Conservation (phyloP, 331 rosid species). For the Cydonia oblonga region DNA sequence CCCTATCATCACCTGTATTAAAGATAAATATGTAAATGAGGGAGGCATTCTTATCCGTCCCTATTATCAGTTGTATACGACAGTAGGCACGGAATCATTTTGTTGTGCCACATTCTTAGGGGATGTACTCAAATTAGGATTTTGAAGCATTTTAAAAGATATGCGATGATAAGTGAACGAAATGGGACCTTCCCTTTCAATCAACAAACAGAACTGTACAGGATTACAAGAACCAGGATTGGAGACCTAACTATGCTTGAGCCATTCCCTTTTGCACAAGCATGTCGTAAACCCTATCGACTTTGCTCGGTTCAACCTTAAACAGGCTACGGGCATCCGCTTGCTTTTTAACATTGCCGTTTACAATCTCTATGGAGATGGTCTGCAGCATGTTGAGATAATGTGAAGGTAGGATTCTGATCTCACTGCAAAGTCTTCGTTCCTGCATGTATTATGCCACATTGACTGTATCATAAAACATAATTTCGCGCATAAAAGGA, state of each 20-base stretch:
- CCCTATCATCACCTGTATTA: too few relatives aligned
- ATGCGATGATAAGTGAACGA: neutral
- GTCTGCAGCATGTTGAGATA: conserved; percentile 54
- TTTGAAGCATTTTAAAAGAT: neutral
- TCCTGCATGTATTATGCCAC: conserved; percentile 38
- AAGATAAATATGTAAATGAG: too few relatives aligned
- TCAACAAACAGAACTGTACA: neutral
- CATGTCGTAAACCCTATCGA: conserved; percentile 71
- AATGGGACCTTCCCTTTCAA: neutral
- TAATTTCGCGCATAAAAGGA: neutral
- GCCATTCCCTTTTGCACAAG: conserved; percentile 48
- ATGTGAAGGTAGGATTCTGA: conserved; percentile 59
- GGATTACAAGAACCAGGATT: neutral
- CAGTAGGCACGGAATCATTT: too few relatives aligned
- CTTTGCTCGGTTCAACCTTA: conserved; percentile 62
- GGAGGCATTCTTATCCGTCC: too few relatives aligned
- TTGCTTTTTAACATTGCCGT: conserved; percentile 48
- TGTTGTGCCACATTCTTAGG: too few relatives aligned
- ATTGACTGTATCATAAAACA: neutral
- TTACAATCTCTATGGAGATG: conserved; percentile 42
- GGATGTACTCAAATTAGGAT: too few relatives aligned
- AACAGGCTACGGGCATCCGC: conserved; percentile 55
- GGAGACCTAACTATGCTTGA: conserved; percentile 12
- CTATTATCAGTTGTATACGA: too few relatives aligned
- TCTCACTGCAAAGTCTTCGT: conserved; percentile 54